These are phyloP conservation scores for Solanum pimpinellifolium DNA, from an alignment of 257 asterid species.

Conservation along the genomic window DNA sequence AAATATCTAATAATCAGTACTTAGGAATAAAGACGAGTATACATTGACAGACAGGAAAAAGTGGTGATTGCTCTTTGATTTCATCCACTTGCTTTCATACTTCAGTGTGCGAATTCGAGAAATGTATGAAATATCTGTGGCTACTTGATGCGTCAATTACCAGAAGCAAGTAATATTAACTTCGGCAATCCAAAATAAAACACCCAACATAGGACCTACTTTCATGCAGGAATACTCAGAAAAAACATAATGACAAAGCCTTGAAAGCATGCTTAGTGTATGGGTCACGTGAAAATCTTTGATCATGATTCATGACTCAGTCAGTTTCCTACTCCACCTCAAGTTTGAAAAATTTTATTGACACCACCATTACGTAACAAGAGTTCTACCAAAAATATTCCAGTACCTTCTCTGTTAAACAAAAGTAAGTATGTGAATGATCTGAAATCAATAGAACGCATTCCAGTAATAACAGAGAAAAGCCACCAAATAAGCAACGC, in stretches of 20 bases:
- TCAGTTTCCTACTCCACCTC: not conserved
- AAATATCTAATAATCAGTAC: not conserved
- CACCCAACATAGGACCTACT: not conserved
- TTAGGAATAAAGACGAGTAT: not conserved
- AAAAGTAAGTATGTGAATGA: not conserved
- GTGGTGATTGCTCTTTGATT: not conserved
- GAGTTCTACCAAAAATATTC: not conserved
- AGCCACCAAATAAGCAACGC: not conserved
- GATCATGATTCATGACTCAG: not conserved
- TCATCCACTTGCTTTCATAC: not conserved
- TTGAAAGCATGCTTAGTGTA: not conserved
- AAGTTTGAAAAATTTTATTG: not conserved
- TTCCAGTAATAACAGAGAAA: not conserved
- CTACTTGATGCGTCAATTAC: not conserved
- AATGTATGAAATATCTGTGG: not conserved
- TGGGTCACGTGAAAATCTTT: not conserved
- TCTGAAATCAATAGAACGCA: not conserved
- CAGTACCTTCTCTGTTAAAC: not conserved
- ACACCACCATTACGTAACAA: not conserved
- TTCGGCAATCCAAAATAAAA: not conserved
- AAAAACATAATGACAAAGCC: not conserved
- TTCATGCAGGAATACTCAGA: not conserved
- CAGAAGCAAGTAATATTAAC: not conserved
- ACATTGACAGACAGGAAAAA: not conserved
- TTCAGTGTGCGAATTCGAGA: not conserved